Evolutionary conservation across 2,329 filamentous ascomycete species (phyloP), one percentile per base, ranked within the genome.

Genomic region (Aureobasidium subglaciale): DNA sequence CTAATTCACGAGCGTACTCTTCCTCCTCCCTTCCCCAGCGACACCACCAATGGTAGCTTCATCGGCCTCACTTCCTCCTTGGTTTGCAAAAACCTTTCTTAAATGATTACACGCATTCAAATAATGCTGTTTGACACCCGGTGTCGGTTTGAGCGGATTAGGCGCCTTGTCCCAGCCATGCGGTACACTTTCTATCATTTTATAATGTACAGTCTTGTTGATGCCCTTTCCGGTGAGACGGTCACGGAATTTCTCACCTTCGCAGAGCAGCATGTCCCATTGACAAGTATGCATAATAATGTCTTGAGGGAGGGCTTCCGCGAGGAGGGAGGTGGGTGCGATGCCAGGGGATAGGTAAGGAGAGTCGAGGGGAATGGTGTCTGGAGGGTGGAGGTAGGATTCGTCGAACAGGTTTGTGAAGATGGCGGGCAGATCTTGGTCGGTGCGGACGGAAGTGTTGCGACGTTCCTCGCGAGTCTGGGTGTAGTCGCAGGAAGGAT

Each of bases 131-230:
- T 78, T 70, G n/a, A 79, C 75, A 22, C 76, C 75, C 1, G 72
- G 70, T 2, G 76, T 76, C 30, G 76, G 76, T 45, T 73, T 75
- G 22, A 81, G 65, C 4, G 81, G 82, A 63, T 84, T 85, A 0
- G 83, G 82, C 25, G 78, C 78, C 69, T 86, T 87, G 63, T 87
- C 84, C 78, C 84, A 87, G 0, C 77, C 83, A 64, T 86, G 84
- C 25, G 78, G 75, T 20, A 83, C 82, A 2, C 75, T 80, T 3
- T 74, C 70, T 2, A 86, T 75, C 68, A 83, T 78, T 24, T 76
- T 77, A 61, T 83, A 84, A 50, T 73, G 70, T 1, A 86, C 78
- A 7, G 74, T 74, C 69, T 84, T 86, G 22, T 56, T 48, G 29
- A 68, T 60, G 8, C 63, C 63, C 20, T 59, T 59, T n/a, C 58